These are phyloP conservation scores for Omphalotus guepiniiformis DNA, from an alignment of 768 basidiomycete species.

Conservation along the genomic window DNA sequence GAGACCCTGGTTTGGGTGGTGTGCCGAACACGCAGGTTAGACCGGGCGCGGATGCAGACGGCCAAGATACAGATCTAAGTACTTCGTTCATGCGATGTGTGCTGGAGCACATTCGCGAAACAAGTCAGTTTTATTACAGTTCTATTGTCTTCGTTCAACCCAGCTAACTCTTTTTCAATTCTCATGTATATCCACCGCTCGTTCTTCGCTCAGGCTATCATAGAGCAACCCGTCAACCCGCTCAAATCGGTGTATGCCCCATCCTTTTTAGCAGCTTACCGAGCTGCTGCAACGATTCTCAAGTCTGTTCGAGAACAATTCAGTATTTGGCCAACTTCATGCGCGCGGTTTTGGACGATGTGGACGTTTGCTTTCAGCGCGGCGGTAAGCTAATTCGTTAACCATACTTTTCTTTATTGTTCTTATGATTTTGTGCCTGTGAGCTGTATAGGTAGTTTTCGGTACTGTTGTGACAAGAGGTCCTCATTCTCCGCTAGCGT, in stretches of 20 bases:
- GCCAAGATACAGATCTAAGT: constrained; percentile 25
- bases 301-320: constrained; percentile 48
- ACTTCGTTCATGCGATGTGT: constrained; percentile 42
- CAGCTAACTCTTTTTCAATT: constrained; percentile 27
- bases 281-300: constrained; percentile 53
- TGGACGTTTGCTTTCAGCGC: constrained; percentile 62
- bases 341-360: constrained; percentile 53
- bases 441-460: constrained; percentile 61
- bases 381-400: constrained; percentile 30
- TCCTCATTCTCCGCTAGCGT: constrained; percentile 63
- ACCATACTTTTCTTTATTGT: neutral
- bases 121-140: constrained; percentile 27
- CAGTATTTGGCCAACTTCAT: constrained; percentile 38
- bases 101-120: constrained; percentile 45
- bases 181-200: constrained; percentile 61
- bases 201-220: constrained; percentile 70
- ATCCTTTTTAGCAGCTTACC: constrained; percentile 61
- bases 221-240: constrained; percentile 62
- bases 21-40: neutral
- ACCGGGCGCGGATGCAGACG: neutral
- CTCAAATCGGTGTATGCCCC: constrained; percentile 61
- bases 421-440: neutral
- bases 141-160: neutral
- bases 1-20: constrained; percentile 15
- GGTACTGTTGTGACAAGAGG: constrained; percentile 76